Base-by-base conservation (phyloP, 768 basidiomycete species). In the Terana coerulea region DNA sequence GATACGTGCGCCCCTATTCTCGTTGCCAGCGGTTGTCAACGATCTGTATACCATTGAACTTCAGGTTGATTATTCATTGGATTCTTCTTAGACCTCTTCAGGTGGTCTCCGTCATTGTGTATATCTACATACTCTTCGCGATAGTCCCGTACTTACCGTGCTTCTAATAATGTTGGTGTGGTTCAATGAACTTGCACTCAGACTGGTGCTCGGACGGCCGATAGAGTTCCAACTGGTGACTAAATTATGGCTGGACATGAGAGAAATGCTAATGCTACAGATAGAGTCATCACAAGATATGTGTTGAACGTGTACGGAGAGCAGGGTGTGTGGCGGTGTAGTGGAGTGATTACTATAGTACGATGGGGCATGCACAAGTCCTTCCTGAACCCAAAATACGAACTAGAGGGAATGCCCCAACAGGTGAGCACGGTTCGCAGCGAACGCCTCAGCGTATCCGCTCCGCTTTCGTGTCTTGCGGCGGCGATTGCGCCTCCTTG, bases 11-110 rank as follows among this genome's bases (percentile, higher is more conserved):
- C n/a, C n/a, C n/a, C n/a, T n/a, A n/a, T n/a, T n/a, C n/a, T n/a
- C n/a, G n/a, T n/a, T n/a, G n/a, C n/a, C n/a, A n/a, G n/a, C n/a
- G n/a, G 8, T 22, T 40, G 39, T 22, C 39, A 19, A 40, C n/a
- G n/a, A n/a, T n/a, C 39, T 40, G 45, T 46, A 46, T 46, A 46
- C 45, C 45, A 46, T 30, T 21, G n/a, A n/a, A n/a, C n/a, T n/a
- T n/a, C n/a, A n/a, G n/a, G n/a, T n/a, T n/a, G n/a, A n/a, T n/a
- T n/a, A n/a, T n/a, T n/a, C n/a, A n/a, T n/a, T n/a, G n/a, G n/a
- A n/a, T n/a, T n/a, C n/a, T n/a, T n/a, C n/a, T n/a, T n/a, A n/a
- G n/a, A n/a, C n/a, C n/a, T n/a, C n/a, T n/a, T n/a, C n/a, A n/a
- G n/a, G n/a, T n/a, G n/a, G n/a, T n/a, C n/a, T 22, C 26, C 19